Evolutionary conservation across 1,284 basidiomycete species (phyloP), one percentile per base, ranked within the genome.

Genomic region (Pseudozyma flocculosa): DNA sequence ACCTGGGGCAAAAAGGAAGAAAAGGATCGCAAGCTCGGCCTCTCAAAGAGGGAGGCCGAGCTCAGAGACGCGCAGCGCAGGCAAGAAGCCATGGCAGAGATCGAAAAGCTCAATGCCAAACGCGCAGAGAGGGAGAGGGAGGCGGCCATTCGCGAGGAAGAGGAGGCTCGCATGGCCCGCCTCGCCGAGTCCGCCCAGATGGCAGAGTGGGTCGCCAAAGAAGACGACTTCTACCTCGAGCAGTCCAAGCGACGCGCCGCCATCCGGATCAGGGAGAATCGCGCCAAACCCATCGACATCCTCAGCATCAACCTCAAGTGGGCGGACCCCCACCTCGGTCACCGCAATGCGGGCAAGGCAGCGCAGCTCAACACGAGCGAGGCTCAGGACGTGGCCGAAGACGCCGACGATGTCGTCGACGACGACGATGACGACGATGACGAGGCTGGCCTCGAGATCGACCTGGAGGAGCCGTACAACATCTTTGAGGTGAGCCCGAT

Each of bases 1-100:
- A 86, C 88, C 54, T 99, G 95, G 95, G 90, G 92, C 79, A 99
- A 99, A 83, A 98, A 98, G 82, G 85, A 87, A 34, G 94, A 98
- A 78, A 92, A 92, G 81, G 95, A 98, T 78, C 85, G 86, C 73
- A 96, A 94, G 79, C 81, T 86, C 52, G 95, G 95, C 1, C 74
- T 98, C 50, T 85, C 87, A 1, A 74, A 86, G 0, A 87, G 86
- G 2, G 94, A 99, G 73, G 84, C 89, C 2, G 87, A 88, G 57
- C 82, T 83, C 61, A 84, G 85, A 66, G 95, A 99, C 80, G 87
- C 87, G 3, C 78, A 89, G 22, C 81, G 94, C 46, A 83, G 88
- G 29, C 84, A 88, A 65, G 95, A 98, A 73, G 92, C 93, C 2
- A 90, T 90, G 72, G 78, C 46, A 4, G 95, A 99, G 78, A 81